Base-by-base conservation (phyloP, 352 stramenopile genomes). In the Globisporangium carolinianum region DNA sequence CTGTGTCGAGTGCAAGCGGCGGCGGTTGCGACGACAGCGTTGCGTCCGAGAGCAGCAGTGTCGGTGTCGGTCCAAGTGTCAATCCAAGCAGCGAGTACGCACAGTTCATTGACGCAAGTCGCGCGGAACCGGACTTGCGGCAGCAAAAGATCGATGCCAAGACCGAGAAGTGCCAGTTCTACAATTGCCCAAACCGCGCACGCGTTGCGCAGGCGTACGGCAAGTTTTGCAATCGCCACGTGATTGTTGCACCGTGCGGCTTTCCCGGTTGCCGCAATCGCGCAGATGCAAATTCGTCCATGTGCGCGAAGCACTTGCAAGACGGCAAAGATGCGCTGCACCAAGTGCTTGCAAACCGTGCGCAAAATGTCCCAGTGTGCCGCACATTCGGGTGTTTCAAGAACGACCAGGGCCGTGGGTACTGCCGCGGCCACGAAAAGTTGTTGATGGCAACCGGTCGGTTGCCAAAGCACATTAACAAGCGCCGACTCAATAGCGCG, bases 191-290 rank as follows among this genome's bases (percentile, higher is more conserved):
- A 6, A 94, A 94, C 61, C 84, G 79, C 35, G 84, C 84, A 43
- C 76, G 82, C 4, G 82, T 94, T 41, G 72, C 72, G 0, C 84
- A 94, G 60, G 70, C 69, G 7, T 92, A 91, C 57, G 82, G 82
- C 12, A 88, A 85, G 36, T 94, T 92, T 58, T 94, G 84, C 71
- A 94, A 94, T 55, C 80, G 84, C 5, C 84, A 94, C 53, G 83
- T 91, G 62, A 91, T 94, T 38, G 82, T 94, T 37, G 73, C 82
- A 2, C 84, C 84, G 6, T 94, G 84, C 62, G 84, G 84, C 15
- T 94, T 94, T 60, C 84, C 84, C n/a, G 80, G 82, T 8, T 94
- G 84, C 58, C 84, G 84, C 10, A 82, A 94, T 42, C 89, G 85
- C 45, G 82, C 84, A 12, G 60, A 83, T 46, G 51, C 76, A 14